These are phyloP conservation scores for Podospora didyma DNA, from an alignment of 495 filamentous ascomycete species.

Conservation along the genomic window DNA sequence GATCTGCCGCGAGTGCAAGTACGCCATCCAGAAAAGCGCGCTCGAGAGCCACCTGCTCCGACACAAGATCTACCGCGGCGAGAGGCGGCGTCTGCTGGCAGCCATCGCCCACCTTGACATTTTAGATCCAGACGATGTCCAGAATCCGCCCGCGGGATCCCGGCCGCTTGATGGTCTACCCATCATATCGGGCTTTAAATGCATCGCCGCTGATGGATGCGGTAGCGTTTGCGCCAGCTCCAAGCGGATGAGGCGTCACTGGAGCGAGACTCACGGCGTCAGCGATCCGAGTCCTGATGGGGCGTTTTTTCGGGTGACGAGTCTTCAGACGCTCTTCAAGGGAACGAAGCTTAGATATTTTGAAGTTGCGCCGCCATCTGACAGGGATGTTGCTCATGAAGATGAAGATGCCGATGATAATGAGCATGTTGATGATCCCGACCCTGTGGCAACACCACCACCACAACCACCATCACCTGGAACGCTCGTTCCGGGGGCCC, in stretches of 20 bases:
- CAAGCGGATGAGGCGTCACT: slow-evolving; percentile 32
- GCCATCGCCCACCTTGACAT: slow-evolving; percentile 24
- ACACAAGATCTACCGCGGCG: slow-evolving; percentile 33
- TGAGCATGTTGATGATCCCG: too few species aligned
- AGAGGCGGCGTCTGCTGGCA: slow-evolving; percentile 24
- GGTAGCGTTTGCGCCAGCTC: slow-evolving; percentile 27
- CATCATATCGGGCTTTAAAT: slow-evolving; percentile 26
- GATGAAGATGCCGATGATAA: too few species aligned
- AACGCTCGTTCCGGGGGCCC: neutral
- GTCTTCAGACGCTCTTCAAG: slow-evolving; percentile 34
- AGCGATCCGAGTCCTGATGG: slow-evolving; percentile 7
- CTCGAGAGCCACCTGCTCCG: slow-evolving; percentile 32
- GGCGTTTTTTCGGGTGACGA: slow-evolving; percentile 15
- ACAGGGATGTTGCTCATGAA: too few species aligned
- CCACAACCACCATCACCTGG: neutral
- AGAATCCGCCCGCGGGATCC: slow-evolving; percentile 18
- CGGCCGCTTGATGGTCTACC: slow-evolving; percentile 24
- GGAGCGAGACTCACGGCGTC: slow-evolving; percentile 29
- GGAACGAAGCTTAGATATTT: slow-evolving; percentile 38
- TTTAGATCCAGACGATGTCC: slow-evolving; percentile 27
- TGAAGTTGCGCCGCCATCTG: slow-evolving; percentile 16
- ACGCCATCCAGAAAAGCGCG: slow-evolving; percentile 37
- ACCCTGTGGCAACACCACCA: too few species aligned
- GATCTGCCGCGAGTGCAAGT: slow-evolving; percentile 36
- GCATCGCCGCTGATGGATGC: slow-evolving; percentile 22